Base-by-base conservation (phyloP, 176 grass and related monocot species). In the Urochloa ruziziensis region DNA sequence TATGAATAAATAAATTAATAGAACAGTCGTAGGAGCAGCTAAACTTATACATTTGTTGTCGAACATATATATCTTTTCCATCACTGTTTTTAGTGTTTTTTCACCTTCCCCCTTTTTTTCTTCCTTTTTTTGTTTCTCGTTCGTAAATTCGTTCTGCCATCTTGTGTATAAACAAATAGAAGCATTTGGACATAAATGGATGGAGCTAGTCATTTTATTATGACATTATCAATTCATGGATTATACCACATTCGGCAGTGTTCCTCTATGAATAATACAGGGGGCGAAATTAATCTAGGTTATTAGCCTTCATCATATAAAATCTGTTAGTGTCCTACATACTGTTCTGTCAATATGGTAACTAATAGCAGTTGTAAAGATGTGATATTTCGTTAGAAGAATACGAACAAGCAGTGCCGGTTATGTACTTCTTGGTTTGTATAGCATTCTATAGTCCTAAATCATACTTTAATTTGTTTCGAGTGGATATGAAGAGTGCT, bases 1-100 rank as follows among this genome's bases (percentile, higher is more conserved):
- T 83, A 75, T 83, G 19, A 79, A 83, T 39, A 70, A 73, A 72
- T 0, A 51, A 51, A 51, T 73, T 51, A 73, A 73, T 48, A 23
- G 5, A 82, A 15, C 21, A 57, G 6, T n/a, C n/a, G n/a, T 35
- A 67, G 34, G 23, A 62, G 2, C 19, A 62, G 10, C 37, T 33
- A 73, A 56, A 37, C 64, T 47, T 67, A 15, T 5, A 67, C 54
- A 47, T 57, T 73, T 72, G 30, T 53, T 65, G 56, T 34, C 40
- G 15, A 40, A 9, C 65, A 83, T 73, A 68, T 29, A 16, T 54
- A 44, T 53, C 46, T n/a, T 49, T 51, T 29, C 51, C 24, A 34
- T 73, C 24, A 34, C 16, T 52, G 2, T 66, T 53, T 27, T 77
- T 23, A 4, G 58, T 86, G 57, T 25, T 60, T 18, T 86, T 83